phyloP scores from a whole-genome alignment of 2,329 filamentous ascomycete genomes.

The Pseudopithomyces maydicus region DNA sequence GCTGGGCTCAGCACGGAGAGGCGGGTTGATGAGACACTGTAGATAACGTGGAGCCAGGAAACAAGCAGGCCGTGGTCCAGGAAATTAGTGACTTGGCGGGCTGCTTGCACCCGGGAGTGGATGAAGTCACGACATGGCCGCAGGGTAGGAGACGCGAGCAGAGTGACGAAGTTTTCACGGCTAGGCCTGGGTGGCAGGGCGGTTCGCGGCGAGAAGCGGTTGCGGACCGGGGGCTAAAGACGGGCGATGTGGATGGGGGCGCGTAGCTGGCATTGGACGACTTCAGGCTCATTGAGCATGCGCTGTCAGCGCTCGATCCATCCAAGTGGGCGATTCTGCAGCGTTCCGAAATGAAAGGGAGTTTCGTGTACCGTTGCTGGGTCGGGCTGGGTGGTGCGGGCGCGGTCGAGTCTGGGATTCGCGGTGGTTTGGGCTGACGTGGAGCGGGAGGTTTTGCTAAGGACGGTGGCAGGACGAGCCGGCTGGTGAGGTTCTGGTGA shows the following conservation, averaged over 20 bases:
- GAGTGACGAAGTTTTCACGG: slow-evolving; percentile 29
- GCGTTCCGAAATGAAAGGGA: slow-evolving; percentile 47
- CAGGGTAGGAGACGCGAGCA: slow-evolving; percentile 21
- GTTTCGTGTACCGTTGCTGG: slow-evolving; percentile 37
- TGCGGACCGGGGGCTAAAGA: slow-evolving; percentile 27
- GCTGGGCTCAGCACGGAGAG: slow-evolving; percentile 16
- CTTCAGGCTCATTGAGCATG: slow-evolving; percentile 45
- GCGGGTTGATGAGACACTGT: slow-evolving; percentile 24
- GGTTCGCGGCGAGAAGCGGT: slow-evolving; percentile 30
- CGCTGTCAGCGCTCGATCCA: slow-evolving; percentile 42
- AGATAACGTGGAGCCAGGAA: not conserved
- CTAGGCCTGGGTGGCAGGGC: no score
- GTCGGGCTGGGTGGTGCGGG: slow-evolving; percentile 15
- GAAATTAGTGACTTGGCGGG: slow-evolving; percentile 23
- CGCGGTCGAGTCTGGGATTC: slow-evolving; percentile 15
- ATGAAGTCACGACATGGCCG: slow-evolving; percentile 18
- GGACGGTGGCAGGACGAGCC: slow-evolving; percentile 15
- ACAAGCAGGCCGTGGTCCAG: not conserved
- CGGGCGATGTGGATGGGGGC: slow-evolving; percentile 29
- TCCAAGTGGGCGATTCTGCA: slow-evolving; percentile 43
- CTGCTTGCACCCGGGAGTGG: slow-evolving; percentile 27
- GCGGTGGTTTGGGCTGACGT: slow-evolving; percentile 20
- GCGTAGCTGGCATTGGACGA: slow-evolving; percentile 34
- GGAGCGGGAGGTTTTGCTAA: slow-evolving; percentile 26
- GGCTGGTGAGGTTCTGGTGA: slow-evolving; percentile 20